A percentile compares a stretch with the other conserved stretches of the same genome.
Conservation (phyloP, 352 stramenopile species). For the Globisporangium spinosum region DNA sequence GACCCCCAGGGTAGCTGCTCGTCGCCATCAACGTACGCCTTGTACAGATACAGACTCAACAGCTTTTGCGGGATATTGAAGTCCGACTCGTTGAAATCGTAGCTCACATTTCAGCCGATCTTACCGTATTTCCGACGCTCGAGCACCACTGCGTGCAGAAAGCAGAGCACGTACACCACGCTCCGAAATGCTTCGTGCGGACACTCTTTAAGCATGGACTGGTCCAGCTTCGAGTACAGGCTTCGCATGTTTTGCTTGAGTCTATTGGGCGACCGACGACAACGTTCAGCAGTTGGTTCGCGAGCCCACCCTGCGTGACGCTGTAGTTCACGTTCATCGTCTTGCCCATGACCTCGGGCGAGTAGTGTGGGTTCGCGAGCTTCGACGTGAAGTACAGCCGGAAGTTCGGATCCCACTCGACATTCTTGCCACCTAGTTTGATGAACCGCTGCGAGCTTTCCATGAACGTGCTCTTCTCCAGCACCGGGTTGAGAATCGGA, state of each 20-base stretch:
- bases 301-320: conserved; percentile 90
- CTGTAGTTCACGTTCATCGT: conserved; percentile 97
- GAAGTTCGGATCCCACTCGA: conserved; percentile 93
- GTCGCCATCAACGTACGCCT: conserved; percentile 90
- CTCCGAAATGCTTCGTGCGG: conserved; percentile 89
- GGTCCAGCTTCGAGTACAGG: conserved; percentile 90
- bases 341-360: conserved; percentile 94
- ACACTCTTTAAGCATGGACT: conserved; percentile 90
- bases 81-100: conserved; percentile 97
- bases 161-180: conserved; percentile 95
- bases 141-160: conserved; percentile 93
- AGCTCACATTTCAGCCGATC: conserved; percentile 96
- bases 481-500: conserved; percentile 91
- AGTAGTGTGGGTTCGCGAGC: conserved; percentile 93
- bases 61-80: conserved; percentile 93
- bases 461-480: conserved; percentile 93
- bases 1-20: conserved; percentile 93
- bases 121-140: conserved; percentile 96
- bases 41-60: conserved; percentile 91
- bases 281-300: conserved; percentile 93
- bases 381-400: conserved; percentile 94
- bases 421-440: conserved; percentile 92
- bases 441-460: conserved; percentile 90
- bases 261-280: conserved; percentile 92
- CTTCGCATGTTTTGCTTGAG: conserved; percentile 96